A percentile compares a stretch with the other conserved stretches of the same genome.
Conservation (phyloP, 2,329 filamentous ascomycete genomes). For the Drechslerella coelobrocha region DNA sequence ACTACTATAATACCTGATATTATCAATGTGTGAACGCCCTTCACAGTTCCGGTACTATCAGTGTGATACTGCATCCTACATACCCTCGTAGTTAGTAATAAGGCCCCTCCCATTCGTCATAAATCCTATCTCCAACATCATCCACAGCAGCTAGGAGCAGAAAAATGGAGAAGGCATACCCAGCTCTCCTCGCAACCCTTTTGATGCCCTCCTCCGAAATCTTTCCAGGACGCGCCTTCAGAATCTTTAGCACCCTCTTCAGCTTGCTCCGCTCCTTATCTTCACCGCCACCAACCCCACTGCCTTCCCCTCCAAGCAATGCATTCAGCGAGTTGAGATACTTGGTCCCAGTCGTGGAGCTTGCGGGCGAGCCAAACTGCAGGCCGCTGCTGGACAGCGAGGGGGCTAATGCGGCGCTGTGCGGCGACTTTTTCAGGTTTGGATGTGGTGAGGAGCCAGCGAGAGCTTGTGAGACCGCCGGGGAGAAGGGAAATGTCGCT, state of each 20-base stretch:
- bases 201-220: slow-evolving; percentile 78
- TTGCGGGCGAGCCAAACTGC: slow-evolving; percentile 45
- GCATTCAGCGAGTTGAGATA: slow-evolving; percentile 38
- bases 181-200: slow-evolving; percentile 71
- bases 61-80: slow-evolving; percentile 66
- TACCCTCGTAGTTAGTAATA: background rate
- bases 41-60: slow-evolving; percentile 63
- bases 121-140: slow-evolving; percentile 45
- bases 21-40: slow-evolving; percentile 64
- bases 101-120: slow-evolving; percentile 49
- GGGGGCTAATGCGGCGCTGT: slow-evolving; percentile 40
- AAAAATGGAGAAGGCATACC: slow-evolving; percentile 56
- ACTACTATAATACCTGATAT: slow-evolving; percentile 69
- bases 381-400: slow-evolving; percentile 43
- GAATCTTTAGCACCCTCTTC: slow-evolving; percentile 51
- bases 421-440: slow-evolving; percentile 43
- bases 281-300: slow-evolving; percentile 12
- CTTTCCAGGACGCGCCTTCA: slow-evolving; percentile 52
- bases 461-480: slow-evolving; percentile 44
- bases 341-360: slow-evolving; percentile 38
- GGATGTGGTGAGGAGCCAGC: slow-evolving; percentile 46
- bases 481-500: slow-evolving; percentile 42
- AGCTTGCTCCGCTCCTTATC: slow-evolving; percentile 43
- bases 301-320: slow-evolving; percentile 21
- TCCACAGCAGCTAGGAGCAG: background rate